phyloP scores from a whole-genome alignment of 306 rosid genomes.

The Pyrus betulifolia region DNA sequence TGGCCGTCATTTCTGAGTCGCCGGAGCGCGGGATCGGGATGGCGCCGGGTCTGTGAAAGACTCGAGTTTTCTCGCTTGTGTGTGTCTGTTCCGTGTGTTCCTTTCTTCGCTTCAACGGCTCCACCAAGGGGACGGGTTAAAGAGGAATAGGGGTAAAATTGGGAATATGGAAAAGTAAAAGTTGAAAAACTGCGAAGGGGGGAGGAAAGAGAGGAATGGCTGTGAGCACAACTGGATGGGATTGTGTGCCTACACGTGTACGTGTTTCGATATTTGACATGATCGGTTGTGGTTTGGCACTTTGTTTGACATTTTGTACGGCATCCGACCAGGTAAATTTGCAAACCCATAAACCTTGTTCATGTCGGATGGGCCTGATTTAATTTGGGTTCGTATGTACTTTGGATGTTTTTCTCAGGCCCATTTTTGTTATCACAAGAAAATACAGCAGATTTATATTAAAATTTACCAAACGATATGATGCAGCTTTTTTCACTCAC shows the following conservation, averaged over 20 bases:
- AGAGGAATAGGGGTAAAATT: background rate
- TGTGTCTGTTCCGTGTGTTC: background rate
- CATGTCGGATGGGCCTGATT: background rate
- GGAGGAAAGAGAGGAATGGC: background rate
- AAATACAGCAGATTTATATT: no score
- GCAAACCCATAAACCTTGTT: background rate
- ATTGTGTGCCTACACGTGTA: background rate
- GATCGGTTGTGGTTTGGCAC: background rate
- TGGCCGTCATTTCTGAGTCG: conserved; percentile 41
- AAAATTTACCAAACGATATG: no score
- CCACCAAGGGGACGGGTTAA: background rate
- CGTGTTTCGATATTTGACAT: background rate
- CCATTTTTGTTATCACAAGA: background rate
- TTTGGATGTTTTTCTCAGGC: background rate
- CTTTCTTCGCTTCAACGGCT: conserved; percentile 23
- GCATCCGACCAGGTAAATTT: background rate
- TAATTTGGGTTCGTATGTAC: background rate
- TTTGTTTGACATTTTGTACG: background rate
- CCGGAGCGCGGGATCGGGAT: conserved; percentile 25
- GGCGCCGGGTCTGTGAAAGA: background rate
- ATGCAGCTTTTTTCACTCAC: no score
- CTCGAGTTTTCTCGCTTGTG: background rate
- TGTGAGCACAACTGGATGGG: background rate
- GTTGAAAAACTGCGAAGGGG: conserved; percentile 11
- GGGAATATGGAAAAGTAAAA: background rate